These are phyloP conservation scores for Corynascus novoguineensis DNA, from an alignment of 495 filamentous ascomycete species.

Conservation along the genomic window DNA sequence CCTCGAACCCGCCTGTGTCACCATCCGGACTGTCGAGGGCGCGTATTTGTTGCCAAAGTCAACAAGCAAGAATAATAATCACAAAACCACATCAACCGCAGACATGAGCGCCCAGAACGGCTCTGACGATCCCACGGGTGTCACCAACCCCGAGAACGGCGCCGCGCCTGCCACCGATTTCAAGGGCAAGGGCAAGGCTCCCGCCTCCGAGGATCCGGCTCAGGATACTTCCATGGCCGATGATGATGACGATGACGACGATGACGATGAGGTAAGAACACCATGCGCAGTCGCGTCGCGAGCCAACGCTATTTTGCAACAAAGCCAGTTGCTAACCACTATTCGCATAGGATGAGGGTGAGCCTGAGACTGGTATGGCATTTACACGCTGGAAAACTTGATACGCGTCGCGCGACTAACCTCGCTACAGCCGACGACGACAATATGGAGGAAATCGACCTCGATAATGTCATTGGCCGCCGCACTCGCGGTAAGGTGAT, in stretches of 20 bases:
- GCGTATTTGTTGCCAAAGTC: neutral
- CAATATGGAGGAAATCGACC: slow-evolving; percentile 86
- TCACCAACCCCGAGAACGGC: slow-evolving; percentile 28
- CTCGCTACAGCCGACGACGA: slow-evolving; percentile 50
- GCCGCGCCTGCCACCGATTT: slow-evolving; percentile 27
- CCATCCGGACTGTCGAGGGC: neutral
- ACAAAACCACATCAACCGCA: slow-evolving; percentile 8
- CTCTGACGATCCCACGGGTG: slow-evolving; percentile 25
- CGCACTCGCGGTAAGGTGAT: slow-evolving; percentile 83
- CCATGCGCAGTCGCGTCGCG: neutral
- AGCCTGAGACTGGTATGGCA: slow-evolving; percentile 42
- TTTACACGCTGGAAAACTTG: neutral
- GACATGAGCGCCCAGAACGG: slow-evolving; percentile 40
- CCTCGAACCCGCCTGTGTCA: no score
- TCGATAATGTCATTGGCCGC: slow-evolving; percentile 80
- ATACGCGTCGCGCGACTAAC: slow-evolving; percentile 2
- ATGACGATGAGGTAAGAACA: slow-evolving; percentile 62
- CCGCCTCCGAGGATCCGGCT: slow-evolving; percentile 37
- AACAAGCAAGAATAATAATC: neutral
- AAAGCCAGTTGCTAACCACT: slow-evolving; percentile 19
- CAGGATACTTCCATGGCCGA: slow-evolving; percentile 64
- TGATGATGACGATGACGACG: slow-evolving; percentile 55
- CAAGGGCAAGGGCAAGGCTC: slow-evolving; percentile 55
- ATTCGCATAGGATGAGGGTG: slow-evolving; percentile 25
- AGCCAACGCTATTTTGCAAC: slow-evolving; percentile 5